Evolutionary conservation across 108 stramenopile species (phyloP), one percentile per base, ranked within the genome.

Genomic region (Skeletonema potamos): DNA sequence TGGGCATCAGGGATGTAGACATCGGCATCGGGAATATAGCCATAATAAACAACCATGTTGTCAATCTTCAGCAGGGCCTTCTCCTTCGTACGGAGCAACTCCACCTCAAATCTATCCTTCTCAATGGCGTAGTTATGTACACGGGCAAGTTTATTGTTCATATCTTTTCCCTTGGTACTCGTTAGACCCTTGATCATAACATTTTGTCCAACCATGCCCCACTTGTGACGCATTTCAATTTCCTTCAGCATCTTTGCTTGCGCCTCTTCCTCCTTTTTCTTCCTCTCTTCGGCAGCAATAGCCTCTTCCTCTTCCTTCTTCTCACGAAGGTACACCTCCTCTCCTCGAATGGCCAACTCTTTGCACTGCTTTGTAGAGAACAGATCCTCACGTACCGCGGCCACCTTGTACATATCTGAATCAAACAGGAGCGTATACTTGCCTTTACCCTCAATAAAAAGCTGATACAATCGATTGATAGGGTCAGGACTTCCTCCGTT

Each of bases 381-480:
- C 4, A 82, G 17, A 60, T 82, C 81, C 1, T 54, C 68, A 41
- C 81, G 71, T 9, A 46, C 6, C 9, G 81, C 64, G 39, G 81
- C 81, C 37, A 22, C 64, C 27, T 36, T 46, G 34, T 41, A 66
- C 68, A 73, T 78, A 36, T 73, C 81, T 4, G 72, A 66, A 46
- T 82, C 81, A 29, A 82, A 41, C 48, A 73, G 13, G 13, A 82
- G 72, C 11, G 39, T 58, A 22, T 32, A 66, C n/a, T 77, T 66
- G 2, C 76, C 72, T 22, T 82, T 82, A 1, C 81, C 76, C 41
- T 82, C 81, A 46, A 77, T 77, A 15, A 73, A 77, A 11, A 82
- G 81, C 44, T 82, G 81, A 73, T 82, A 82, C 18, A 82, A 34
- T 18, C 72, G 64, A 71, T 82, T 82, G 36, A 71, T 58, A 22